Evolutionary conservation across 2,329 filamentous ascomycete genomes (phyloP).

Genomic region (Colletotrichum sp.): DNA sequence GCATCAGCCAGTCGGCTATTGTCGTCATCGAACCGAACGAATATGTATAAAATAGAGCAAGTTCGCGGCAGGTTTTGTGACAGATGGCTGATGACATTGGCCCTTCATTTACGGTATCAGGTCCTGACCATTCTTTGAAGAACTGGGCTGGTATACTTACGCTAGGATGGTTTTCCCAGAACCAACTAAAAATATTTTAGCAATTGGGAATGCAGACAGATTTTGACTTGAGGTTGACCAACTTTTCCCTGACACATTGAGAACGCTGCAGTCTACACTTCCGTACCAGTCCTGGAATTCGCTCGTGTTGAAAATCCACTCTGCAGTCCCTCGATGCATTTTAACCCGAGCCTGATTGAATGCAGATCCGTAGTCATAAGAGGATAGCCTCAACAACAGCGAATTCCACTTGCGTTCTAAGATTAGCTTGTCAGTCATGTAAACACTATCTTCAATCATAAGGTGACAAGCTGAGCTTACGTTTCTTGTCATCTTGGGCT

Average conservation of each 20-base stretch:
- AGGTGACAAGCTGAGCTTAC: background rate
- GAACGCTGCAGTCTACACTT: accelerated
- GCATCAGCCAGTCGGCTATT: accelerated
- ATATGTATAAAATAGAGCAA: accelerated
- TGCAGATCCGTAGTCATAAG: accelerated
- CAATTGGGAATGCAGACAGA: accelerated
- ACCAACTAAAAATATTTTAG: background rate
- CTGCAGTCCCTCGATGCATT: background rate
- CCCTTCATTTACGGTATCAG: too few species aligned
- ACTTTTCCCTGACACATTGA: background rate
- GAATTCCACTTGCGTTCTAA: background rate
- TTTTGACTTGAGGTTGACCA: accelerated
- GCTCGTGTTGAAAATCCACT: background rate
- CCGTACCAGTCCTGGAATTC: accelerated
- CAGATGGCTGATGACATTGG: background rate
- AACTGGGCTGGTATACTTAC: too few species aligned
- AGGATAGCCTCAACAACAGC: accelerated
- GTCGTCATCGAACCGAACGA: background rate
- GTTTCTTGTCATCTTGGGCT: background rate
- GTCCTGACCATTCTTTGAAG: too few species aligned
- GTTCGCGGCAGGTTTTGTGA: accelerated
- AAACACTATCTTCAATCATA: too few species aligned
- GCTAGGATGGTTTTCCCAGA: accelerated
- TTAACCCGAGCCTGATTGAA: accelerated
- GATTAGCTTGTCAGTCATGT: too few species aligned